These are phyloP conservation scores for Kwoniella mangroviensis DNA, from an alignment of 768 basidiomycete species.

Conservation along the genomic window DNA sequence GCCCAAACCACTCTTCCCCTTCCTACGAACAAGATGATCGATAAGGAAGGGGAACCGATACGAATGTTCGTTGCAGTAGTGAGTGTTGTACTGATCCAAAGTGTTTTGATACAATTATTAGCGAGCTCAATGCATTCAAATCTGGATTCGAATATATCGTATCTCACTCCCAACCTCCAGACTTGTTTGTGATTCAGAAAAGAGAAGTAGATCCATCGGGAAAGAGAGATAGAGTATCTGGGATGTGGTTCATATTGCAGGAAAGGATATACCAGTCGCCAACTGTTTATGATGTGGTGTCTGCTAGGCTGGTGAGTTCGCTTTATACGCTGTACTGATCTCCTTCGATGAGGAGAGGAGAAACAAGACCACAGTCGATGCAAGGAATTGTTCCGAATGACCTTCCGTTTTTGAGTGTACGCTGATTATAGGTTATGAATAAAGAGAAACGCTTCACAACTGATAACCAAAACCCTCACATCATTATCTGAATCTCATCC, in stretches of 20 bases:
- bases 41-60: no score
- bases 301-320: slow-evolving; percentile 40
- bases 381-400: no score
- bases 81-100: background rate
- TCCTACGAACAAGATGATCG: background rate
- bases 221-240: slow-evolving; percentile 30
- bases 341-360: background rate
- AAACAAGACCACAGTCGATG: background rate
- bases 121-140: slow-evolving; percentile 42
- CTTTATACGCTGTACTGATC: no score
- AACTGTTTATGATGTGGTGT: slow-evolving; percentile 43
- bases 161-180: slow-evolving; percentile 43
- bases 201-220: slow-evolving; percentile 37
- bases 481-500: slow-evolving; percentile 41
- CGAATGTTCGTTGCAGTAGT: no score
- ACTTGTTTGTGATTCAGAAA: slow-evolving; percentile 42
- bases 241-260: slow-evolving; percentile 42
- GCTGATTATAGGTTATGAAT: background rate
- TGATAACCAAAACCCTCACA: slow-evolving; percentile 38
- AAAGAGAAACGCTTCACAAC: slow-evolving; percentile 44
- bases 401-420: background rate
- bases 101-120: slow-evolving; percentile 4
- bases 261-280: slow-evolving; percentile 50
- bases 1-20: background rate
- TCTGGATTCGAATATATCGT: slow-evolving; percentile 51